Evolutionary conservation across 139 green algal genomes (phyloP), one percentile per base, ranked within the genome.

Genomic region (Picochlorum costavermella): DNA sequence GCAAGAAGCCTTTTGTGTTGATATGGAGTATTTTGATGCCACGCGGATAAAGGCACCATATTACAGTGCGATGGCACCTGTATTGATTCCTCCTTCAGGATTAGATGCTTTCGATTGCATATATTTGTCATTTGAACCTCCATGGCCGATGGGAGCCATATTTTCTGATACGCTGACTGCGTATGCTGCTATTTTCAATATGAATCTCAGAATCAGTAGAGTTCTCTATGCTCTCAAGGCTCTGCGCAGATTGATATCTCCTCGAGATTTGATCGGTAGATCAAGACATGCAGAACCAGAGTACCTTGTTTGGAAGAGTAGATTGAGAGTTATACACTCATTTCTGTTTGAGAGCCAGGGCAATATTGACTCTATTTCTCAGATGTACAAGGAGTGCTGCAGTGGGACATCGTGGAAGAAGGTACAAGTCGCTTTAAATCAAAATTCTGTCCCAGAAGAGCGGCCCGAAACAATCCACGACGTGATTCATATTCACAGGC

Each of bases 141-240:
- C 13, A 40, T 66, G 60, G 60, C 60, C 60, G 3, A 12, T 66
- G 13, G 11, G 14, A 26, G 60, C 60, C 26, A 6, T 66, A 26
- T n/a, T 66, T 56, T 23, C 60, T 56, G 36, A n/a, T 11, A 66
- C 26, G 14, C 9, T 45, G 5, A 23, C 16, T 45, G 33, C 46
- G 8, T 66, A 66, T 66, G 33, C 60, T 28, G 33, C 60, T 33
- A 13, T 57, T n/a, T 66, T 66, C 26, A 43, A 14, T 66, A 31
- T 45, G 13, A 28, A 26, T 29, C 36, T 66, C 4, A 37, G 60
- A 12, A 25, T 55, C 13, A 43, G 60, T 23, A 36, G 60, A 40
- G 36, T 55, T 23, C 11, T 20, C n/a, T 37, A 12, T 45, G 11
- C 25, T 29, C 36, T 66, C 33, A 37, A 37, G 13, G 13, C 13